phyloP scores from a whole-genome alignment of 129 eudicot genomes.

The Apium graveolens region DNA sequence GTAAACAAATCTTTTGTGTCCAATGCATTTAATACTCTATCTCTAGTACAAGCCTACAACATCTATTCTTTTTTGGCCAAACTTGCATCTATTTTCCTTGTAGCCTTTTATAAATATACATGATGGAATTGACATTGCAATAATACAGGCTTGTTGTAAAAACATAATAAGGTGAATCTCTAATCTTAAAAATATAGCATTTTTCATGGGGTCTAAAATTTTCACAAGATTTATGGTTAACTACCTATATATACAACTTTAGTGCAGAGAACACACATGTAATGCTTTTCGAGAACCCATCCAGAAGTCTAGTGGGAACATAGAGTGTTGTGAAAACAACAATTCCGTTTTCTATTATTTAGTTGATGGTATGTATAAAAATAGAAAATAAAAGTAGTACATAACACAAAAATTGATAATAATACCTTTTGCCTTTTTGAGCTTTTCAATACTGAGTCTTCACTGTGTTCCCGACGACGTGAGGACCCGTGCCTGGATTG shows the following conservation, averaged over 20 bases:
- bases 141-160: not conserved
- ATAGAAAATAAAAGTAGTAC: not conserved
- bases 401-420: not conserved
- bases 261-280: not conserved
- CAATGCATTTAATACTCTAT: not conserved
- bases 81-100: not conserved
- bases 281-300: not conserved
- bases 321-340: not conserved
- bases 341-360: not conserved
- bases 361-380: not conserved
- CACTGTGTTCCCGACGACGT: conserved; percentile 17
- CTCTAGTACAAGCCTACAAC: not conserved
- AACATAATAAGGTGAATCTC: not conserved
- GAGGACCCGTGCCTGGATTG: conserved; percentile 38
- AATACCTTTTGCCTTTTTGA: conserved; percentile 64
- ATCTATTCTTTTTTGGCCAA: conserved; percentile 1
- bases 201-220: not conserved
- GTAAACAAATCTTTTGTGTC: not conserved
- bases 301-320: not conserved
- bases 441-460: conserved; percentile 23
- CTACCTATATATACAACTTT: not conserved
- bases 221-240: not conserved
- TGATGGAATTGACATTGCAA: conserved; percentile 3
- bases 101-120: not conserved
- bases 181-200: not conserved